These are phyloP conservation scores for Cutaneotrichosporon cyanovorans DNA, from an alignment of 1,284 basidiomycete genomes.

Conservation along the genomic window DNA sequence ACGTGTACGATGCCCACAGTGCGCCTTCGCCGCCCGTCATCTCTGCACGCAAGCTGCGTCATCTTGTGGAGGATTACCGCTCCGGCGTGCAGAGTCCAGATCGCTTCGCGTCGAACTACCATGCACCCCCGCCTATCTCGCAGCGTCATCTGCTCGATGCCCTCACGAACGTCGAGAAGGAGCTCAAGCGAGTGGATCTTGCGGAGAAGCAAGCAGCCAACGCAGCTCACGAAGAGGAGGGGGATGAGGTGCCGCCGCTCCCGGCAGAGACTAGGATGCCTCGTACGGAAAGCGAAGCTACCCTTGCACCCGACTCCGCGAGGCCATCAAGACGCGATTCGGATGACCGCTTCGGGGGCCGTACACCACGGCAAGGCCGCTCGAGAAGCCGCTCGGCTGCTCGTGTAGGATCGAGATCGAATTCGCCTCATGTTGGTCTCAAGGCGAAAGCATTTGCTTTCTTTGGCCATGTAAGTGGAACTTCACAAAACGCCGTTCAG, in stretches of 20 bases:
- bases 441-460: conserved; percentile 42
- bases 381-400: conserved; percentile 1
- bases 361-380: conserved; percentile 14
- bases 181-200: conserved; percentile 2
- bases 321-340: conserved; percentile 1
- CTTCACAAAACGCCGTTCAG: too few relatives aligned
- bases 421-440: conserved; percentile 1
- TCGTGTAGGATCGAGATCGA: neutral
- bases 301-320: conserved; percentile 3
- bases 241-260: conserved; percentile 1
- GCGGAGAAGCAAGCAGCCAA: neutral
- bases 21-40: too few relatives aligned
- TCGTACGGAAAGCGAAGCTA: conserved; percentile 10
- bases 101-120: conserved; percentile 60
- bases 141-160: conserved; percentile 45
- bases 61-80: neutral
- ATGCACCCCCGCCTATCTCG: conserved; percentile 52
- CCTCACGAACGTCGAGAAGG: conserved; percentile 17
- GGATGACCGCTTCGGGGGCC: neutral
- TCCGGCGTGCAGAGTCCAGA: conserved; percentile 63
- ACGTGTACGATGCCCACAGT: too few relatives aligned
- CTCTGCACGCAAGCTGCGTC: neutral
- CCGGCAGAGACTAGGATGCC: neutral
- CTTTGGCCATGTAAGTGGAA: conserved; percentile 35
- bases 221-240: neutral